phyloP scores from a whole-genome alignment of 2,329 filamentous ascomycete genomes.

The Thielaviopsis populi region DNA sequence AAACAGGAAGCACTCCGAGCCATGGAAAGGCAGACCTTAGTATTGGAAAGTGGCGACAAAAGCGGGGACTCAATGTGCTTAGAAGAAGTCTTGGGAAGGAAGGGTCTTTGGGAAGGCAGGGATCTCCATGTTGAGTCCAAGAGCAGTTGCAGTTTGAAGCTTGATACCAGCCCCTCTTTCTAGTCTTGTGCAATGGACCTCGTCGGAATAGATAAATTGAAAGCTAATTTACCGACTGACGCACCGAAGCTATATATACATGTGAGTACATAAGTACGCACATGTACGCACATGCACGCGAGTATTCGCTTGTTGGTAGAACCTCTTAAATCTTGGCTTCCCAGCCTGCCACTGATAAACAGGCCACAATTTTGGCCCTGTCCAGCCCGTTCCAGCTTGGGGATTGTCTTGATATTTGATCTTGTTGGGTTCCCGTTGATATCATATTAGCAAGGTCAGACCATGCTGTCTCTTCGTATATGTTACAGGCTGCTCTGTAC shows the following conservation, averaged over 20 bases:
- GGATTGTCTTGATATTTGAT: neutral
- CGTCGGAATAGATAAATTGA: neutral
- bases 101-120: neutral
- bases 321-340: neutral
- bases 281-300: too few relatives aligned
- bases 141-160: neutral
- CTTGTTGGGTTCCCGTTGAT: neutral
- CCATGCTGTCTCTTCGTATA: slow-evolving; percentile 5
- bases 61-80: neutral
- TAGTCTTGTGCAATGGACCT: neutral
- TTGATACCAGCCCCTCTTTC: neutral
- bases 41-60: neutral
- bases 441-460: neutral
- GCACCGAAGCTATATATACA: neutral
- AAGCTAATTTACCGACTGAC: neutral
- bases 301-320: neutral
- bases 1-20: neutral
- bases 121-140: neutral
- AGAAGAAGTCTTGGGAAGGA: neutral
- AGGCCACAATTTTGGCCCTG: neutral
- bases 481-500: slow-evolving; percentile 1
- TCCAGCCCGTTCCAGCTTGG: neutral
- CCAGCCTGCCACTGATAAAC: neutral
- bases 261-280: neutral
- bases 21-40: neutral